A percentile compares a stretch with the other conserved stretches of the same genome.
Evolutionary conservation across 1,284 basidiomycete species (phyloP).

Genomic region (Afroboletus lepidellus): DNA sequence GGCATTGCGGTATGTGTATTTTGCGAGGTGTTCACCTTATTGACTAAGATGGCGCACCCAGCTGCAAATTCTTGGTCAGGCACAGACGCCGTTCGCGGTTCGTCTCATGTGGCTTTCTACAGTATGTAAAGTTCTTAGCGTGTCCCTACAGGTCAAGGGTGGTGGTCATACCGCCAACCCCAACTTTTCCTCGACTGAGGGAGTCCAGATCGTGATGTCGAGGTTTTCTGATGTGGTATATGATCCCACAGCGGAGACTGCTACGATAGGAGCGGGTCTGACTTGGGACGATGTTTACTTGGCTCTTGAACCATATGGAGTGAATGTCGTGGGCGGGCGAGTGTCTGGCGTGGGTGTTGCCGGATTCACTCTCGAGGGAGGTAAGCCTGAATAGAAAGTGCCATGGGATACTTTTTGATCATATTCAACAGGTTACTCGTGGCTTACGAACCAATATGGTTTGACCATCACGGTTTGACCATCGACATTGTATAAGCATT

Average conservation of each 20-base stretch:
- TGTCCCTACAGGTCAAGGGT: conserved; percentile 11
- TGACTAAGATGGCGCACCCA: not conserved
- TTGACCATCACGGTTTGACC: conserved; percentile 48
- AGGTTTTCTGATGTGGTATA: conserved; percentile 48
- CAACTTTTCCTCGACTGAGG: not conserved
- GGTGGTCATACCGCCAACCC: conserved; percentile 19
- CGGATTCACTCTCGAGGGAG: conserved; percentile 51
- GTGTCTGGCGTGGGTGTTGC: conserved; percentile 40
- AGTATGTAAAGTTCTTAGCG: not conserved
- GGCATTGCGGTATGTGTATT: too few relatives aligned
- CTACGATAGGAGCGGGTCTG: conserved; percentile 13
- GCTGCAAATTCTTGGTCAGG: conserved; percentile 12
- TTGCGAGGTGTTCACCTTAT: too few relatives aligned
- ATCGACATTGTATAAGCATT: conserved; percentile 47
- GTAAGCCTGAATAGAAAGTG: conserved; percentile 44
- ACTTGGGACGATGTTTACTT: conserved; percentile 60
- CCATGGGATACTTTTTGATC: not conserved
- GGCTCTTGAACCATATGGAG: conserved; percentile 41
- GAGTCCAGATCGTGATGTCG: conserved; percentile 34
- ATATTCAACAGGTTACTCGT: conserved; percentile 20
- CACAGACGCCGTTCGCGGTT: conserved; percentile 2
- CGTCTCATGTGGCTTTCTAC: not conserved
- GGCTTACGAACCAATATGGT: conserved; percentile 35
- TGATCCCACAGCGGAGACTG: conserved; percentile 32
- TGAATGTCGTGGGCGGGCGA: conserved; percentile 54